Conservation (phyloP, 1,139 yeast genomes). For the Taiozyma sp. region DNA sequence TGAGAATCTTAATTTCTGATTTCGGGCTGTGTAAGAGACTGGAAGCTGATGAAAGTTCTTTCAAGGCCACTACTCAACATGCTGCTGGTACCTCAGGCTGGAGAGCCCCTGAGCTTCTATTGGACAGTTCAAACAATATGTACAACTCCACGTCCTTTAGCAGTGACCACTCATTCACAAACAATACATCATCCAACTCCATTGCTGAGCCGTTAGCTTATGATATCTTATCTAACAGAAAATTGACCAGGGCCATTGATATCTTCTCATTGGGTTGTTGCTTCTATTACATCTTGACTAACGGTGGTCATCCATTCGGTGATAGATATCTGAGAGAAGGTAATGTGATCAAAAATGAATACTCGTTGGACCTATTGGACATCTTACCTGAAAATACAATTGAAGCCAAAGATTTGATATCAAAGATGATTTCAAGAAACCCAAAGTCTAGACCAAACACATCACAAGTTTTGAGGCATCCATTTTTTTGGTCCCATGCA, state of each 20-base stretch:
- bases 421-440: conserved; percentile 63
- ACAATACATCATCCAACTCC: conserved; percentile 18
- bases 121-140: conserved; percentile 30
- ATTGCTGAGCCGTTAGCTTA: conserved; percentile 29
- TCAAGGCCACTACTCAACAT: conserved; percentile 85
- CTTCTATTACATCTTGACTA: conserved; percentile 77
- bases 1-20: conserved; percentile 82
- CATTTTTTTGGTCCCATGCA: conserved; percentile 78
- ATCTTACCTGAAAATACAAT: conserved; percentile 39
- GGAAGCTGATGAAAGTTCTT: conserved; percentile 90
- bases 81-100: conserved; percentile 98
- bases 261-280: conserved; percentile 95
- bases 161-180: conserved; percentile 21
- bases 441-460: conserved; percentile 79
- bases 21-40: conserved; percentile 92
- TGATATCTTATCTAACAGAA: conserved; percentile 41
- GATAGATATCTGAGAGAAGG: conserved; percentile 84
- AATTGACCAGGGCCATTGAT: conserved; percentile 89
- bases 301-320: conserved; percentile 94
- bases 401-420: conserved; percentile 72
- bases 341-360: conserved; percentile 76
- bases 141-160: conserved; percentile 11
- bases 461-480: conserved; percentile 65
- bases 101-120: conserved; percentile 91
- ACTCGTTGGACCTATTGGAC: conserved; percentile 41